Conservation (phyloP, 2,329 filamentous ascomycete species). For the Botrytis squamosa region DNA sequence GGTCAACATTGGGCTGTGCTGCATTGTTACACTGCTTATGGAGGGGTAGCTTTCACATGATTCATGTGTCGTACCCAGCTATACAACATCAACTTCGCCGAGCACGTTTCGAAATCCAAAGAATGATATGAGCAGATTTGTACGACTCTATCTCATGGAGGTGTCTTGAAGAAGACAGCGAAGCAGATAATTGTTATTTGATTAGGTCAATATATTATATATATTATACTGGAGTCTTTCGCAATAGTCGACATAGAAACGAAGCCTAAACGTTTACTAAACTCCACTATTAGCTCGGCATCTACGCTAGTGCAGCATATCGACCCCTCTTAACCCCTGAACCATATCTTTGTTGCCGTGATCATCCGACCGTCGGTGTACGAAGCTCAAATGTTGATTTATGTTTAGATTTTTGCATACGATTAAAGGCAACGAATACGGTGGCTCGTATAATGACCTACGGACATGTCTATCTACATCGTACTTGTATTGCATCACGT, state of each 20-base stretch:
- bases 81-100: background rate
- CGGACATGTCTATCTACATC: background rate
- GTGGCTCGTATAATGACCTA: background rate
- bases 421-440: background rate
- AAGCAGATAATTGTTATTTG: background rate
- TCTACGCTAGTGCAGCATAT: background rate
- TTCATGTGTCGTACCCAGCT: background rate
- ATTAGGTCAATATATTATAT: background rate
- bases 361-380: background rate
- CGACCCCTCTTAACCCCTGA: constrained; percentile 11
- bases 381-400: background rate
- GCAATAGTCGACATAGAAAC: background rate
- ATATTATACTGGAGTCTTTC: background rate
- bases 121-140: background rate
- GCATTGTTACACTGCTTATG: constrained; percentile 3
- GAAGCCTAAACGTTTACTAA: background rate
- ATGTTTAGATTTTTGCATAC: too few relatives aligned
- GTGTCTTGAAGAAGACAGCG: background rate
- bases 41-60: background rate
- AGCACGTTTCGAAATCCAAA: too few relatives aligned
- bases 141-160: background rate
- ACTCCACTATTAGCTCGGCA: constrained; percentile 11
- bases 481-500: background rate
- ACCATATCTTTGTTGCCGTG: constrained; percentile 1
- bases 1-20: background rate